phyloP scores from a whole-genome alignment of 306 rosid species.

The Ziziphus jujuba region DNA sequence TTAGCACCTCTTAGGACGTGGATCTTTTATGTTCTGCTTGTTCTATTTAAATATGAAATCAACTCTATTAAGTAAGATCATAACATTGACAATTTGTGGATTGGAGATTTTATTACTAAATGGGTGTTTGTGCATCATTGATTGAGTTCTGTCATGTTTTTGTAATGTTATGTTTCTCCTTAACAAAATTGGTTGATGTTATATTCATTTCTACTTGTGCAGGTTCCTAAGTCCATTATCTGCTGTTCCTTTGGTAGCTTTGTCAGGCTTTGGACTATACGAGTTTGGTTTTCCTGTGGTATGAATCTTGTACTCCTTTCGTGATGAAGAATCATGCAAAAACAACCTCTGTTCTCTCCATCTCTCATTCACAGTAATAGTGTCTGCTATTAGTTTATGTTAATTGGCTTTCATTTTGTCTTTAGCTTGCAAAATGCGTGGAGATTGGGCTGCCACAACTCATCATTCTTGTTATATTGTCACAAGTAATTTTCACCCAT shows the following conservation, averaged over 20 bases:
- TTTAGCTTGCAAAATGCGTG: constrained; percentile 79
- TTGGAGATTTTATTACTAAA: background rate
- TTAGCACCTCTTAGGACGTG: background rate
- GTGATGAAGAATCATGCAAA: background rate
- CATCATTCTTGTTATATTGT: constrained; percentile 61
- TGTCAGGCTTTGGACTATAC: constrained; percentile 88
- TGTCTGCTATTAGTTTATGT: constrained; percentile 12
- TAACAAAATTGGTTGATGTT: constrained; percentile 20
- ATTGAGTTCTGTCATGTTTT: background rate
- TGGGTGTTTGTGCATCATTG: background rate
- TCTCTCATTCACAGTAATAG: constrained; percentile 3
- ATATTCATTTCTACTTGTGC: constrained; percentile 25
- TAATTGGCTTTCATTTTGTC: constrained; percentile 20
- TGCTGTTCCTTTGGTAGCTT: constrained; percentile 84
- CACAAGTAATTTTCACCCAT: constrained; percentile 58
- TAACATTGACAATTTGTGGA: background rate
- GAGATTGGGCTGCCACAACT: constrained; percentile 96
- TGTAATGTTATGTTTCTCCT: background rate
- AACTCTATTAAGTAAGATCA: background rate
- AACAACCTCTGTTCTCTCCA: constrained; percentile 1
- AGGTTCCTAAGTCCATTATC: constrained; percentile 91
- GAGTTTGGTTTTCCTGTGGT: constrained; percentile 91
- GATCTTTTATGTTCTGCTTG: background rate
- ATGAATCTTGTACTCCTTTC: constrained; percentile 27
- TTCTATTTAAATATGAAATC: background rate